Base-by-base conservation (phyloP, 176 grass and related monocot genomes). In the Cocos nucifera region DNA sequence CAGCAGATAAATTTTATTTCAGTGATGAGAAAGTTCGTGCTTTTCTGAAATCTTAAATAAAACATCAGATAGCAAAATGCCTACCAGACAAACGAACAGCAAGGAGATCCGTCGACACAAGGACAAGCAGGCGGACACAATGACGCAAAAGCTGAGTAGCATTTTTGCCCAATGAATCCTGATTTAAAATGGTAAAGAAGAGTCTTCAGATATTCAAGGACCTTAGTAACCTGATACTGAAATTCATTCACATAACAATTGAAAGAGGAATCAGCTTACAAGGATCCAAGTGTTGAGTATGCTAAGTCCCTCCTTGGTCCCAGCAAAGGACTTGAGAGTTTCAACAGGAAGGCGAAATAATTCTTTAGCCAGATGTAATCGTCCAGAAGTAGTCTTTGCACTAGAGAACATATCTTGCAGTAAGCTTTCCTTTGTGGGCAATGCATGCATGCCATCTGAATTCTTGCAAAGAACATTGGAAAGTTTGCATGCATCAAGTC, bases 141-240 rank as follows among this genome's bases (percentile, higher is more conserved):
- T 98, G 93, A 25, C 93, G 78, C 87, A 98, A 73, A 12, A 98
- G 64, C 64, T 88, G 93, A 64, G 93, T 88, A 63, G 93, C 81
- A 87, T 98, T 98, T 80, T 92, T 92, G 56, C 93, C 93, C 54
- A 92, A 69, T 0, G 93, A 98, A 79, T 98, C 93, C 93, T 98
- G 64, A 14, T 69, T 64, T 22, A 56, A 49, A 62, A 88, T 22
- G 78, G 50, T 51, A 64, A 61, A 62, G 52, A 17, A 12, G 4
- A 9, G 35, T 44, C 9, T 44, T 44, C 10, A 44, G 9, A 44
- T 44, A 44, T 44, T 12, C 35, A 44, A 44, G 10, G 35, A 44
- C 14, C 35, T 44, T 9, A 44, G 35, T 12, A 44, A 44, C 35
- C 35, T 44, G 35, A 44, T 44, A 14, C 35, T 44, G 35, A 44